phyloP scores from a whole-genome alignment of 345 rosid species.

The Citrus cavaleriei region DNA sequence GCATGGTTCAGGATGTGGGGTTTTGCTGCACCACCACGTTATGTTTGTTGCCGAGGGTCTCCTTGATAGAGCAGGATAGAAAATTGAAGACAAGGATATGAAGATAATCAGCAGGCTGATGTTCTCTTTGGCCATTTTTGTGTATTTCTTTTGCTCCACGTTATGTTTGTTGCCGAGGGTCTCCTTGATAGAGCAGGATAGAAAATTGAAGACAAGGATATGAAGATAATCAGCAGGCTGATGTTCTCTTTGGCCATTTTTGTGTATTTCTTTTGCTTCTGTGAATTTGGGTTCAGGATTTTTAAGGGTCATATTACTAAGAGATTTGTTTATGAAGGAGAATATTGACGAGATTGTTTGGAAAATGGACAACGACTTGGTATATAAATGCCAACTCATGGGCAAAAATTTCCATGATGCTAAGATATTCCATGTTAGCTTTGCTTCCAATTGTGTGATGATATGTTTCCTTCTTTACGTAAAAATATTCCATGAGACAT shows the following conservation, averaged over 20 bases:
- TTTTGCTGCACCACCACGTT: slow-evolving; percentile 66
- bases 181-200: slow-evolving; percentile 15
- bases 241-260: slow-evolving; percentile 20
- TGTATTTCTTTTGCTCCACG: slow-evolving; percentile 17
- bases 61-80: slow-evolving; percentile 16
- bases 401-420: not conserved
- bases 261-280: not conserved
- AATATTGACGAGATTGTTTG: slow-evolving; percentile 15
- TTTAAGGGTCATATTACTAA: slow-evolving; percentile 14
- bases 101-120: slow-evolving; percentile 17
- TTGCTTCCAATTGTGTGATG: slow-evolving; percentile 21
- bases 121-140: slow-evolving; percentile 18
- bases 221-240: slow-evolving; percentile 14
- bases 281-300: slow-evolving; percentile 9
- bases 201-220: slow-evolving; percentile 24
- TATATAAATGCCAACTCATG: slow-evolving; percentile 28
- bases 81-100: slow-evolving; percentile 23
- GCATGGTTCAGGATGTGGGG: slow-evolving; percentile 81
- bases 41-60: slow-evolving; percentile 20
- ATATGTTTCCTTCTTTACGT: slow-evolving; percentile 12
- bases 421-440: slow-evolving; percentile 16
- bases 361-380: slow-evolving; percentile 11
- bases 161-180: slow-evolving; percentile 20
- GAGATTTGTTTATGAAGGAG: slow-evolving; percentile 18
- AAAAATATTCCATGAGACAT: not conserved